phyloP scores from a whole-genome alignment of 108 stramenopile genomes.

The Asterionellopsis glacialis region DNA sequence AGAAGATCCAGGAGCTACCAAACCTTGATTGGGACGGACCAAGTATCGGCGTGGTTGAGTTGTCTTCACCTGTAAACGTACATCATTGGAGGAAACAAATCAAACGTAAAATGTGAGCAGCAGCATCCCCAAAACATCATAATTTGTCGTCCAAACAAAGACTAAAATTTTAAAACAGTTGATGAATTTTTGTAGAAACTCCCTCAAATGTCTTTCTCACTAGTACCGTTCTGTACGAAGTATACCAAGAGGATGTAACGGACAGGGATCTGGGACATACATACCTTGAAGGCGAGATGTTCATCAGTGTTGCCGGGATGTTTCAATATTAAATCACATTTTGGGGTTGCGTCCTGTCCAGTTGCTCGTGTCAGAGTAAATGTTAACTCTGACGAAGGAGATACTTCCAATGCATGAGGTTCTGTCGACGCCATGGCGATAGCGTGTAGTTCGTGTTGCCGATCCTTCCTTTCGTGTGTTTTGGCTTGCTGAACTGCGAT shows the following conservation, averaged over 20 bases:
- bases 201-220: too few species aligned
- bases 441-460: too few species aligned
- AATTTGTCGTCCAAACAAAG: too few species aligned
- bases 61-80: conserved; percentile 70
- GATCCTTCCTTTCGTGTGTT: too few species aligned
- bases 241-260: too few species aligned
- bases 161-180: too few species aligned
- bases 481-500: too few species aligned
- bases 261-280: conserved; percentile 6
- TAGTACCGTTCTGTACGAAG: too few species aligned
- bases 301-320: conserved; percentile 60
- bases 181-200: too few species aligned
- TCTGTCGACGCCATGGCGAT: not conserved
- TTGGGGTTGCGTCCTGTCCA: conserved; percentile 37
- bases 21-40: conserved; percentile 89
- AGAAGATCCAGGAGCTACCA: conserved; percentile 69
- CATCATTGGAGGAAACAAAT: too few species aligned
- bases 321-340: conserved; percentile 61
- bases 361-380: conserved; percentile 53
- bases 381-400: conserved; percentile 64
- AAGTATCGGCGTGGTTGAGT: conserved; percentile 89
- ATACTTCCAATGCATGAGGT: conserved; percentile 48
- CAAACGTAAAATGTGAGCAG: too few species aligned
- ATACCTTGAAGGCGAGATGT: conserved; percentile 78
- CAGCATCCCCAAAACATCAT: too few species aligned